Evolutionary conservation across 257 asterid genomes (phyloP), one percentile per base, ranked within the genome.

Genomic region (Rehmannia glutinosa): DNA sequence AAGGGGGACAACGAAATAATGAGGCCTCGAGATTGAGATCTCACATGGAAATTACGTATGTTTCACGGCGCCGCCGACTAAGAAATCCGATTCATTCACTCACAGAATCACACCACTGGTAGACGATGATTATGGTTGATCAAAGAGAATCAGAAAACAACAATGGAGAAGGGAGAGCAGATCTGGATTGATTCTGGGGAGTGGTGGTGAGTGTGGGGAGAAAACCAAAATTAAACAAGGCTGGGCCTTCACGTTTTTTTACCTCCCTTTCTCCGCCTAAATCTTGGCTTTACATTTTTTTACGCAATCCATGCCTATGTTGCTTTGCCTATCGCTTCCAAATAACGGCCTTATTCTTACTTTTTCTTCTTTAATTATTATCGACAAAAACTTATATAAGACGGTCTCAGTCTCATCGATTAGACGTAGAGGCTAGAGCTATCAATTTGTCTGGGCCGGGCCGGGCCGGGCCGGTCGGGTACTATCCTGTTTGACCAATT

Each of bases 81-180:
- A 42, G 41, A 2, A 23, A 70, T 24, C 32, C 62, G 69, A 63
- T 24, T 51, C 17, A 28, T 9, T 16, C 49, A 13, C 27, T 25
- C 24, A 13, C 17, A 23, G 52, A 53, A 45, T 43, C 32, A 4
- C 56, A 50, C 25, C 16, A 58, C 54, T 9, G 43, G 43, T 9
- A 3, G 64, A 69, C 69, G 65, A 64, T 58, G 72, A 80, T 66
- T 51, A 24, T 39, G 74, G 68, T 64, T 57, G 64, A 79, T 64
- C 64, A 16, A 13, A 46, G 17, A 58, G 32, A 73, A 62, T 66
- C 12, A 41, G 59, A 52, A 70, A 62, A 49, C 55, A 49, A 49
- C 55, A 49, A 49, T n/a, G n/a, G n/a, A n/a, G n/a, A n/a, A n/a
- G n/a, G n/a, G n/a, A n/a, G n/a, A n/a, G n/a, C n/a, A n/a, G n/a